Evolutionary conservation across 805 yeast species (phyloP).

Genomic region (Maudiozyma saulgeensis): DNA sequence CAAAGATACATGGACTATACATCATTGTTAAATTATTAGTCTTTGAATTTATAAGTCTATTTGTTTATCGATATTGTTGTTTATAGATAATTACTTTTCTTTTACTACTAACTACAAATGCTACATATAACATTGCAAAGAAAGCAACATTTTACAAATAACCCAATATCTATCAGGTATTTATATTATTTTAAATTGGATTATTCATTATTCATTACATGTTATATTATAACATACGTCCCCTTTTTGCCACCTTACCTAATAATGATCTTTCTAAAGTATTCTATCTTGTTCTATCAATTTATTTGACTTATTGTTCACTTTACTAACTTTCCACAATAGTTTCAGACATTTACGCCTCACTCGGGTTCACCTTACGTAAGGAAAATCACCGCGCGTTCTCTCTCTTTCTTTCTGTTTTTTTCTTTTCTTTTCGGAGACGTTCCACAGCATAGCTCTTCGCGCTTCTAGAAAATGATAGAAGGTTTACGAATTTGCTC

Average conservation of each 20-base stretch:
- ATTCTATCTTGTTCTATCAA: not conserved
- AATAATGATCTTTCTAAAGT: not conserved
- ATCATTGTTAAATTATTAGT: slow-evolving; percentile 4
- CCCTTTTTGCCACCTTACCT: not conserved
- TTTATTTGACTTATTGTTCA: no score
- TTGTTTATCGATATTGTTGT: not conserved
- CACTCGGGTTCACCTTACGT: not conserved
- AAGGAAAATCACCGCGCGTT: not conserved
- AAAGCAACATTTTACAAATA: not conserved
- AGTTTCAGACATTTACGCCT: not conserved
- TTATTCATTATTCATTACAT: no score
- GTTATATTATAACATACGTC: no score
- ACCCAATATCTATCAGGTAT: not conserved
- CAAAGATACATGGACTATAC: slow-evolving; percentile 22
- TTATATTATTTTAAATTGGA: not conserved
- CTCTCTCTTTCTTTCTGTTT: no score
- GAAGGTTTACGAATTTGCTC: no score
- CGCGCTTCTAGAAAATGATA: not conserved
- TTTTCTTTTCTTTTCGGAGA: not conserved
- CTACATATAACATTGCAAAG: not conserved
- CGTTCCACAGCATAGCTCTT: not conserved
- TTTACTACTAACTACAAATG: not conserved
- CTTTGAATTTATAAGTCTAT: not conserved
- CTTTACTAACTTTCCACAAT: not conserved
- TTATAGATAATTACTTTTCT: no score